These are phyloP conservation scores for Russula virescens DNA, from an alignment of 768 basidiomycete species.

Conservation along the genomic window DNA sequence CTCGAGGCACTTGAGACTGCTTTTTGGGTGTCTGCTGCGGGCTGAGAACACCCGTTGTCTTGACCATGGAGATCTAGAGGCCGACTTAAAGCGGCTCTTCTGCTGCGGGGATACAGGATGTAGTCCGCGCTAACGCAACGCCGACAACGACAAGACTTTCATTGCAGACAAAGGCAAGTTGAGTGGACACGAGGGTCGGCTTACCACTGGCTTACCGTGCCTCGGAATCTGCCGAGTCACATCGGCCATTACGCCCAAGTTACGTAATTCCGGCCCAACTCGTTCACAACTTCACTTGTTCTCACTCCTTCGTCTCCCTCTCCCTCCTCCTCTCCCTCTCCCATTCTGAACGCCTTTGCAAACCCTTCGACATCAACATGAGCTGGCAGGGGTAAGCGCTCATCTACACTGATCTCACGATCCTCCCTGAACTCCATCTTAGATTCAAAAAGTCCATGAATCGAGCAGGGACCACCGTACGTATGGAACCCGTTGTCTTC, in stretches of 20 bases:
- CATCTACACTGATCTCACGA: neutral
- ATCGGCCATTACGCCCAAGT: too few relatives aligned
- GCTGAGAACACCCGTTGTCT: neutral
- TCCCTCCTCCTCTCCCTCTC: neutral
- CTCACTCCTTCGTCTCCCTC: neutral
- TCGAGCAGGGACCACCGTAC: slow-evolving; percentile 84
- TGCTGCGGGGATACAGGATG: neutral
- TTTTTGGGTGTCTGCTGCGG: neutral
- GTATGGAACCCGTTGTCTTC: slow-evolving; percentile 27
- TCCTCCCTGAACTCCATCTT: slow-evolving; percentile 1
- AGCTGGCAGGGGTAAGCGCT: slow-evolving; percentile 18
- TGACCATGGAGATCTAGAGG: neutral
- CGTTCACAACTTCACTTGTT: neutral
- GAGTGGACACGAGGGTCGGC: too few relatives aligned
- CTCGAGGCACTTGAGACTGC: neutral
- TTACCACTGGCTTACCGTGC: too few relatives aligned
- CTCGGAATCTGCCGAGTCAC: too few relatives aligned
- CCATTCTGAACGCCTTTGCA: neutral
- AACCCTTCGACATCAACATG: slow-evolving; percentile 1
- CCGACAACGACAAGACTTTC: too few relatives aligned
- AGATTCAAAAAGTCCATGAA: slow-evolving; percentile 94
- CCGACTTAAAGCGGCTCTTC: neutral
- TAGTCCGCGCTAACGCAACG: neutral
- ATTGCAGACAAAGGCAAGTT: too few relatives aligned
- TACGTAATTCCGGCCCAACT: too few relatives aligned